Evolutionary conservation across 768 basidiomycete species (phyloP), one percentile per base, ranked within the genome.

Genomic region (Lactarius evosmus): DNA sequence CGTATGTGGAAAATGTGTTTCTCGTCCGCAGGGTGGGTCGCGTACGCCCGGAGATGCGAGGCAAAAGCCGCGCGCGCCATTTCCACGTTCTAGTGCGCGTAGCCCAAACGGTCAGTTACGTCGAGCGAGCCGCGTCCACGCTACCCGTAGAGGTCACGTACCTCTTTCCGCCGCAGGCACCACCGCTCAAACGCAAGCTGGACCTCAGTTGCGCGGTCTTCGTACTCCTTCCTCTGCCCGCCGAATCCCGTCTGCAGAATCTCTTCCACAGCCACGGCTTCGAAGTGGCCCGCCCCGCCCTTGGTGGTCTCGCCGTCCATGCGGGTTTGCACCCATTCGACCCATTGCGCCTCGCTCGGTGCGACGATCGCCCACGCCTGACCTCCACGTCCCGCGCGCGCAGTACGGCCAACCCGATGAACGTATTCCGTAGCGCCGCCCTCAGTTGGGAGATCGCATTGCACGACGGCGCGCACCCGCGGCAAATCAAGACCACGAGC

Each of bases 401-500:
- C 97, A 3, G 97, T 99, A 56, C 97, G 87, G 32, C 97, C 97
- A 8, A 98, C 93, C 53, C 97, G 85, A 77, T 99, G 97, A 11
- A 99, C 87, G 70, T 99, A 98, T 73, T 99, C 97, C 12, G 89
- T 97, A 30, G 88, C 87, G 11, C 97, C 96, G 19, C 95, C 92
- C 78, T 99, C 97, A 0, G 97, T 98, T 0, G 97, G 96, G 25
- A 98, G 83, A 73, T 99, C 97, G 71, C 97, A 97, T 72, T 99
- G 97, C 34, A 98, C 78, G 65, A 99, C 95, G 3, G 93, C 91
- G 38, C 89, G 87, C 7, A 98, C 95, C n/a, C 91, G 82, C 6
- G 95, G 95, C 30, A 99, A 79, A 76, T 98, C 96, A 29, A 99
- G 83, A 72, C 97, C 97, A 72, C 97, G 93, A n/a, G 97, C 95